Evolutionary conservation across 345 rosid species (phyloP).

Genomic region (Angophora floribunda): DNA sequence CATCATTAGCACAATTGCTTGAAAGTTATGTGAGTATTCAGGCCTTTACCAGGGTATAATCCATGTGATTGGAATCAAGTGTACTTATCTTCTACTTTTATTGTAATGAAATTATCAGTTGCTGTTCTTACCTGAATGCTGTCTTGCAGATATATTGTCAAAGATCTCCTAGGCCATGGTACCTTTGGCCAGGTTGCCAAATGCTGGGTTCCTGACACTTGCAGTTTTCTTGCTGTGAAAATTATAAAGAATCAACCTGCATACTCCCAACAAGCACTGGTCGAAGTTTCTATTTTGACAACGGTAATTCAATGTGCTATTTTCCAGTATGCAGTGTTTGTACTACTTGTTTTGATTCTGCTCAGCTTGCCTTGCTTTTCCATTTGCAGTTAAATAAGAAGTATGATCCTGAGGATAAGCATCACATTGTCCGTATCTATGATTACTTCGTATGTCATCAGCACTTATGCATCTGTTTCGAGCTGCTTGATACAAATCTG

Average conservation of each 20-base stretch:
- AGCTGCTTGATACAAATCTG: constrained; percentile 94
- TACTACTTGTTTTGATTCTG: neutral
- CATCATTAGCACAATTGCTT: neutral
- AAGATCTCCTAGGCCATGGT: constrained; percentile 99
- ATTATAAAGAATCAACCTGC: constrained; percentile 98
- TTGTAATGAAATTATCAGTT: neutral
- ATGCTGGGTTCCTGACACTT: constrained; percentile 78
- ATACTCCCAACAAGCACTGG: constrained; percentile 94
- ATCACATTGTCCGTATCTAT: constrained; percentile 96
- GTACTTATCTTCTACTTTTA: neutral
- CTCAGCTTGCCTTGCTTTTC: constrained; percentile 1
- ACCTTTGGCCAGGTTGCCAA: constrained; percentile 99
- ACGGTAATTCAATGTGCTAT: constrained; percentile 40
- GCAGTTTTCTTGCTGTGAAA: constrained; percentile 83
- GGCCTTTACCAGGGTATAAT: neutral
- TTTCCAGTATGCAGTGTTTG: neutral
- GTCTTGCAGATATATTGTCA: constrained; percentile 77
- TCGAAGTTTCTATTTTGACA: constrained; percentile 96
- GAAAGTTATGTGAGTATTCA: neutral
- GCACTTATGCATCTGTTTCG: constrained; percentile 95
- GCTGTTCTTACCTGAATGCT: constrained; percentile 1
- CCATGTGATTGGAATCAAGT: neutral
- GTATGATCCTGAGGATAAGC: constrained; percentile 97
- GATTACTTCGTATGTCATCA: constrained; percentile 81
- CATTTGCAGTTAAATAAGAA: constrained; percentile 81